Evolutionary conservation across 139 green algal species (phyloP).

Genomic region (Gonium pectorale): DNA sequence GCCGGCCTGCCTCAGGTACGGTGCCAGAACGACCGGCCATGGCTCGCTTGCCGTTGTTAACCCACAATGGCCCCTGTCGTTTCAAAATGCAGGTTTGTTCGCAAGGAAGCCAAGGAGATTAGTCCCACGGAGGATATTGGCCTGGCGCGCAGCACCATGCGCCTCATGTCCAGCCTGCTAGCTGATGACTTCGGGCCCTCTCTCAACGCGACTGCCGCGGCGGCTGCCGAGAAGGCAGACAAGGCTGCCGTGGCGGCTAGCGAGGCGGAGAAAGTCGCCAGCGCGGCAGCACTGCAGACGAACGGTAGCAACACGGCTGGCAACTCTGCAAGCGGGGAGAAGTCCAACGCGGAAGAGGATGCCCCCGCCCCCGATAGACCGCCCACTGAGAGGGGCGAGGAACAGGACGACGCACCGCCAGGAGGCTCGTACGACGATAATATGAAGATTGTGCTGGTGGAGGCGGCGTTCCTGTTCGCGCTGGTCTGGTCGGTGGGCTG

Average conservation of each 20-base stretch:
- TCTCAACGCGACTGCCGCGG: not conserved
- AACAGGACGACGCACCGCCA: not conserved
- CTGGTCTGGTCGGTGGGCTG: slow-evolving; percentile 74
- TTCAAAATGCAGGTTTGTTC: slow-evolving; percentile 57
- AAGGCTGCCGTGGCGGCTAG: not conserved
- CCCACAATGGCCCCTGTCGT: not conserved
- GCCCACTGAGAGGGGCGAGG: too few relatives aligned
- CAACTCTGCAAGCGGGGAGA: too few relatives aligned
- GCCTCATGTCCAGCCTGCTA: slow-evolving; percentile 65
- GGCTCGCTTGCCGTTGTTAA: not conserved
- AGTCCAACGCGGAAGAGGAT: too few relatives aligned
- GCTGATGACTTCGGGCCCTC: slow-evolving; percentile 57
- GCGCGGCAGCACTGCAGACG: too few relatives aligned
- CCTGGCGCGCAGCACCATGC: slow-evolving; percentile 67
- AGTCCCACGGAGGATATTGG: slow-evolving; percentile 75
- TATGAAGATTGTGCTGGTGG: slow-evolving; percentile 63
- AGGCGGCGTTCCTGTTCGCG: slow-evolving; percentile 75
- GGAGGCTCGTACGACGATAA: slow-evolving; percentile 59
- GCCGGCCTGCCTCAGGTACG: slow-evolving; percentile 64
- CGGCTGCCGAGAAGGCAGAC: not conserved
- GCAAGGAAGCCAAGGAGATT: slow-evolving; percentile 78
- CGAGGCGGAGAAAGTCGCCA: not conserved
- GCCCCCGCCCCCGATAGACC: too few relatives aligned
- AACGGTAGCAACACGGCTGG: too few relatives aligned
- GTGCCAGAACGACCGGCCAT: not conserved